A percentile compares a stretch with the other conserved stretches of the same genome.
These are phyloP conservation scores for Colletotrichum tropicicola DNA, from an alignment of 2,329 filamentous ascomycete genomes.

Conservation along the genomic window DNA sequence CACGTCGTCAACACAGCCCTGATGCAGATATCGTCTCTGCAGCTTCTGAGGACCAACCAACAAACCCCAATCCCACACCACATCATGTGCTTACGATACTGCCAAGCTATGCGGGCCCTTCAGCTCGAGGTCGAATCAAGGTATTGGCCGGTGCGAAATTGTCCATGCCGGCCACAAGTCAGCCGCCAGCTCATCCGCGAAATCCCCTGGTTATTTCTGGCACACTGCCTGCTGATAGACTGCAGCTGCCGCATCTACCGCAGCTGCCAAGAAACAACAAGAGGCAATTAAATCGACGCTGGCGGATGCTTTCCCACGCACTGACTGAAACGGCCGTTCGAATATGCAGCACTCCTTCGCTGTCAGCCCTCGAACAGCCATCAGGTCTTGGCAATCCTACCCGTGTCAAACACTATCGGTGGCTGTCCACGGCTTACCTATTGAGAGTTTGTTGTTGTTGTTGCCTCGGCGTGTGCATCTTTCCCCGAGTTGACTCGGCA, in stretches of 20 bases:
- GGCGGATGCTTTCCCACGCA: neutral
- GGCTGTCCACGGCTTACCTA: too few species aligned
- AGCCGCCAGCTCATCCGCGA: neutral
- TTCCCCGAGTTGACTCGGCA: too few species aligned
- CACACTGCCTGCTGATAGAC: neutral
- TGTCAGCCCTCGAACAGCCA: neutral
- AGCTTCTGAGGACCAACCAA: neutral
- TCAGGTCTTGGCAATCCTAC: neutral
- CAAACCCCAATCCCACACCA: neutral
- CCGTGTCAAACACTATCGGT: too few species aligned
- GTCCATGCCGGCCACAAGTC: too few species aligned
- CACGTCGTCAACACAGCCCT: neutral
- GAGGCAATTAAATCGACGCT: neutral
- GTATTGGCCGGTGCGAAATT: neutral
- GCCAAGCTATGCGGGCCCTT: neutral
- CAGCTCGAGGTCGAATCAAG: neutral
- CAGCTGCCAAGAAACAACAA: neutral
- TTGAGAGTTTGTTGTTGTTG: too few species aligned
- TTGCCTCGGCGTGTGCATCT: too few species aligned
- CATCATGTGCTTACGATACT: neutral
- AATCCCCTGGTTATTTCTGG: neutral
- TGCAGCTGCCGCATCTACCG: neutral
- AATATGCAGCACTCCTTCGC: neutral
- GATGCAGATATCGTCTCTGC: neutral
- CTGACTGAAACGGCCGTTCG: neutral